Conservation (phyloP, 441 rosid species). For the Euphorbia schlechtendalii region DNA sequence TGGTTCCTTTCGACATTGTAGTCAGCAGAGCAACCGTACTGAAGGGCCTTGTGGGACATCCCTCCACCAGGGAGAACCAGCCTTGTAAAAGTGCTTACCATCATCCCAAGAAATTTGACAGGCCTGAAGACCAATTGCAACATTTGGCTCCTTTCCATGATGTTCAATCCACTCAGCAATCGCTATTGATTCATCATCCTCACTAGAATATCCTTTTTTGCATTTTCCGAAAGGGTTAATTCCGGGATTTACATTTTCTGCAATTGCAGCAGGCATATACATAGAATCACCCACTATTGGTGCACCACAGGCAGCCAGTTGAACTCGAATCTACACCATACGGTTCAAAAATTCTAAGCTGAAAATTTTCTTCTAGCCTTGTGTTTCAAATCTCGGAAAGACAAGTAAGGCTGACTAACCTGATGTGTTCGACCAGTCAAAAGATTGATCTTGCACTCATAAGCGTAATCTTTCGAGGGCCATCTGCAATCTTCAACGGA, state of each 20-base stretch:
- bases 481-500: slow-evolving; percentile 57
- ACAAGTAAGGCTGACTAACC: slow-evolving; percentile 34
- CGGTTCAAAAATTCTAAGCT: background rate
- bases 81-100: slow-evolving; percentile 50
- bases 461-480: slow-evolving; percentile 57
- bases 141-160: slow-evolving; percentile 66
- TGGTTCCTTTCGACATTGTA: too few relatives aligned
- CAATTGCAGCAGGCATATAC: slow-evolving; percentile 78
- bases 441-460: slow-evolving; percentile 77
- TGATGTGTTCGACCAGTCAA: slow-evolving; percentile 90
- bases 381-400: too few relatives aligned
- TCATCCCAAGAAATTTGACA: slow-evolving; percentile 78
- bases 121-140: slow-evolving; percentile 79
- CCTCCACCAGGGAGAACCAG: slow-evolving; percentile 79
- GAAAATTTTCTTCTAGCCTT: too few relatives aligned
- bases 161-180: slow-evolving; percentile 48
- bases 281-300: slow-evolving; percentile 80
- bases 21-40: too few relatives aligned
- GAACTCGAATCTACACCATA: slow-evolving; percentile 60
- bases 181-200: slow-evolving; percentile 44
- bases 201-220: slow-evolving; percentile 23
- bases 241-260: slow-evolving; percentile 49
- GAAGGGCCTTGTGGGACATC: too few relatives aligned
- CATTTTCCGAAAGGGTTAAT: slow-evolving; percentile 56
- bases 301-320: slow-evolving; percentile 75